A percentile compares a stretch with the other conserved stretches of the same genome.
These are phyloP conservation scores for Arachnomyces sp. DNA, from an alignment of 2,329 filamentous ascomycete species.

Conservation along the genomic window DNA sequence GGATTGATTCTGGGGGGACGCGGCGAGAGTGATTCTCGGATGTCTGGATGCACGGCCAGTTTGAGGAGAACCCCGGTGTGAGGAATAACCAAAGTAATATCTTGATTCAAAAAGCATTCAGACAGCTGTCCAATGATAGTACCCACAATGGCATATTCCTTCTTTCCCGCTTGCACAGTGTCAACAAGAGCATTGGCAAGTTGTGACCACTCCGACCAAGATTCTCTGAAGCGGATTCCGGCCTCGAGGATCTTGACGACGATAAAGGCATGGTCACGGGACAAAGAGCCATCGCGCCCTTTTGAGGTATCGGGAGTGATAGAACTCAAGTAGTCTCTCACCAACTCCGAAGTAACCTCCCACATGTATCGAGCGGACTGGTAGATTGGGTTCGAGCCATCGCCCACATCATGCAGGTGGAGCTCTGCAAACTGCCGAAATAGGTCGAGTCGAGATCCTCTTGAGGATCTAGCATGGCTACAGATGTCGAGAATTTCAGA, in stretches of 20 bases:
- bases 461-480: constrained; percentile 26
- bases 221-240: constrained; percentile 37
- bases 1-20: not conserved
- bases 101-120: constrained; percentile 39
- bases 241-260: constrained; percentile 60
- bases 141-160: constrained; percentile 59
- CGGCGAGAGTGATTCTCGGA: constrained; percentile 20
- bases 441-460: constrained; percentile 31
- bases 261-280: constrained; percentile 58
- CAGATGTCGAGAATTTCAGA: constrained; percentile 24
- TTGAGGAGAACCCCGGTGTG: constrained; percentile 24
- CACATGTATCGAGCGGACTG: constrained; percentile 21
- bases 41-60: constrained; percentile 25
- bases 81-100: constrained; percentile 26
- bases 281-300: constrained; percentile 46
- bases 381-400: constrained; percentile 5
- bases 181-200: constrained; percentile 53
- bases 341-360: constrained; percentile 27
- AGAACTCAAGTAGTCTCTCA: constrained; percentile 34
- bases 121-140: constrained; percentile 65
- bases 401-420: constrained; percentile 13
- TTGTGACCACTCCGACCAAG: constrained; percentile 33
- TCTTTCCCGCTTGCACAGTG: constrained; percentile 55
- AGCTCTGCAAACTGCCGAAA: constrained; percentile 31
- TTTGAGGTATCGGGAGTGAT: constrained; percentile 32